Evolutionary conservation across 352 stramenopile species (phyloP), one percentile per base, ranked within the genome.

Genomic region (Bremia lactucae): DNA sequence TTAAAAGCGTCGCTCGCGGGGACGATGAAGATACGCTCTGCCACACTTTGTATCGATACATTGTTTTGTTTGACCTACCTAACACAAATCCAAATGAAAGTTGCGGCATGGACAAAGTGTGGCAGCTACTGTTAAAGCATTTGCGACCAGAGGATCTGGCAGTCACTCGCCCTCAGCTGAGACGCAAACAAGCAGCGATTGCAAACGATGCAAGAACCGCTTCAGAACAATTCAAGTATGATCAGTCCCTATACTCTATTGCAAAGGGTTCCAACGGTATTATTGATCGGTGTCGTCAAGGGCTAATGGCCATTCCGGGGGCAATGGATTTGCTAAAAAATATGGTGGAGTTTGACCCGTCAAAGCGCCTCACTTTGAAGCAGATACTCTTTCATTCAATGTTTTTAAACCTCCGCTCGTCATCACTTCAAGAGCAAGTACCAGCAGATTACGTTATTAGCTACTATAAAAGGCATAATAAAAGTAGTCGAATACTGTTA

Each of bases 31-130:
- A 92, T 23, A 82, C 88, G 5, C 62, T 98, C 4, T 96, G 94
- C 36, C 72, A 98, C 64, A 98, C 95, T 10, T 59, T 99, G 4
- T 98, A 98, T 59, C 86, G 94, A 13, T 98, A 83, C 46, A 40
- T 97, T 19, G 95, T 99, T 21, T 68, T 99, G 0, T 97, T 98
- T 68, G 95, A 94, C 3, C 58, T 98, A 22, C 91, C 81, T 6
- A 28, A 46, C 7, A 34, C 47, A 46, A 79, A 83, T 13, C 72
- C 77, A 18, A 79, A 59, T 28, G 43, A 57, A 40, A 49, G 37
- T 0, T 70, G 55, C 41, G 51, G 47, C 24, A 41, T 68, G 20
- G 49, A 74, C 25, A 69, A 62, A 35, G 68, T 88, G n/a, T 87
- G 71, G 71, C 34, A 54, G 25, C 20, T 82, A 19, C 19, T 88